A percentile compares a stretch with the other conserved stretches of the same genome.
Evolutionary conservation across 1,284 basidiomycete species (phyloP).

Genomic region (Sparassis latifolia): DNA sequence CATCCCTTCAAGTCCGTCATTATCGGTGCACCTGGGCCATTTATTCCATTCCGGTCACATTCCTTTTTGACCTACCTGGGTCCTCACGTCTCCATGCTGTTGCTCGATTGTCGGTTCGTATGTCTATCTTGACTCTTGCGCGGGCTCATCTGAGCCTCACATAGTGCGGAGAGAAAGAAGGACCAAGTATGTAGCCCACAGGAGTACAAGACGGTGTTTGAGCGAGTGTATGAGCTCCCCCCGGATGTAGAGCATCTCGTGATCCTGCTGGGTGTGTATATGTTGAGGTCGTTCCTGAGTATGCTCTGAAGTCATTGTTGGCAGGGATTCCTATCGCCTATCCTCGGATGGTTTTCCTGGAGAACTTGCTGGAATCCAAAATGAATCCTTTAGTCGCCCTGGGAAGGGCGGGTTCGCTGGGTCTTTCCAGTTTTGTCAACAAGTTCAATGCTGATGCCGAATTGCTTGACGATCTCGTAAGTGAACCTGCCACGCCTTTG

Average conservation of each 20-base stretch:
- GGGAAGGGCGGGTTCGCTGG: constrained; percentile 55
- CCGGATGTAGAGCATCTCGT: constrained; percentile 72
- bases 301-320: background rate
- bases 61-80: constrained; percentile 74
- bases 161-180: constrained; percentile 80
- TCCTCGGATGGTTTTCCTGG: constrained; percentile 89
- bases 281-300: background rate
- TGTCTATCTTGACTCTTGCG: background rate
- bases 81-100: constrained; percentile 63
- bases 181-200: constrained; percentile 68
- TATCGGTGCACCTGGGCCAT: constrained; percentile 72
- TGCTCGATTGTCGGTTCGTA: constrained; percentile 79
- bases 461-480: constrained; percentile 83
- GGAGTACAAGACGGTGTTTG: constrained; percentile 73
- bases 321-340: constrained; percentile 78
- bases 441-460: constrained; percentile 91
- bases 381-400: constrained; percentile 77
- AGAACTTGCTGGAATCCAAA: constrained; percentile 71
- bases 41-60: constrained; percentile 74
- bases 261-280: constrained; percentile 38
- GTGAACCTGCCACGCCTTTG: constrained; percentile 13
- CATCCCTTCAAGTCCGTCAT: constrained; percentile 72
- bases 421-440: constrained; percentile 78
- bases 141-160: background rate
- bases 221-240: constrained; percentile 53